A percentile compares a stretch with the other conserved stretches of the same genome.
Conservation (phyloP, 2,329 filamentous ascomycete species). For the Hypoxylon sp. region DNA sequence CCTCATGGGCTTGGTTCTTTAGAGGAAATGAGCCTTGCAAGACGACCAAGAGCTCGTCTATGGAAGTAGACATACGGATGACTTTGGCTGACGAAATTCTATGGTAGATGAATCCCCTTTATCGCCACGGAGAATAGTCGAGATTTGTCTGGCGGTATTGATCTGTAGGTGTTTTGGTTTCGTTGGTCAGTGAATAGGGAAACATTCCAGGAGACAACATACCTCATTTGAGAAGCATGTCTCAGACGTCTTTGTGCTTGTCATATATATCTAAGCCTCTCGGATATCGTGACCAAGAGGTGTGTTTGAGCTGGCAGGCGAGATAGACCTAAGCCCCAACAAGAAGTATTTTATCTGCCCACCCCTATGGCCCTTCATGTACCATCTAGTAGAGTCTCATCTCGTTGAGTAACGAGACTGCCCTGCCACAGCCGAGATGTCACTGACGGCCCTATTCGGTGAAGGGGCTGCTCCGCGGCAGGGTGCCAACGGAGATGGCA, state of each 20-base stretch:
- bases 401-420: neutral
- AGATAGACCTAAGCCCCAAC: neutral
- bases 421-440: neutral
- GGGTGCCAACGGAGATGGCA: neutral
- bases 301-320: neutral
- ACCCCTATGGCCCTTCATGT: neutral
- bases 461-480: neutral
- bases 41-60: neutral
- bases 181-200: neutral
- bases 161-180: neutral
- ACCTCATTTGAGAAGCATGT: neutral
- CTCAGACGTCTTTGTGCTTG: neutral
- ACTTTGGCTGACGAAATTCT: neutral
- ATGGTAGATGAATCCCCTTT: neutral
- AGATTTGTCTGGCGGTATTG: conserved; percentile 3
- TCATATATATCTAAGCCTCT: neutral
- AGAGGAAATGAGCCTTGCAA: conserved; percentile 3
- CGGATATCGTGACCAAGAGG: neutral
- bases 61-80: neutral
- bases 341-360: neutral
- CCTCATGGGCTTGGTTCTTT: neutral
- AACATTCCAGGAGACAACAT: neutral
- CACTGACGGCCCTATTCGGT: no score
- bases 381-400: neutral
- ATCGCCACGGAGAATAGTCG: conserved; percentile 2